Evolutionary conservation across 495 filamentous ascomycete genomes (phyloP), one percentile per base, ranked within the genome.

Genomic region (Darksidea phi): DNA sequence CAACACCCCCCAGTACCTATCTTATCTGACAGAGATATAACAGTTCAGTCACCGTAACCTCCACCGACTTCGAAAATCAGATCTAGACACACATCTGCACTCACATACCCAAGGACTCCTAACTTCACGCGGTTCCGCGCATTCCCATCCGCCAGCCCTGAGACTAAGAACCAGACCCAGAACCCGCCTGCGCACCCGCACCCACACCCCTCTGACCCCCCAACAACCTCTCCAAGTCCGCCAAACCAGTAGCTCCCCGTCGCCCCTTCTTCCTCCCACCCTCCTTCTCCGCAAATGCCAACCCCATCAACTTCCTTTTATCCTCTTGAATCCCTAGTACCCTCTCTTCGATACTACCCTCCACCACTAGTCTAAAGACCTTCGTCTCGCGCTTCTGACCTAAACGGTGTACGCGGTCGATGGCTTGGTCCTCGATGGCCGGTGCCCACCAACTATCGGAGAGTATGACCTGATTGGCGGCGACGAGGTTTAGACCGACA

Each of bases 391-490:
- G 78, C 54, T 79, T 92, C 74, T 97, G 92, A 1, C 92, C 92
- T 0, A 96, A 80, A 3, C 92, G 79, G 63, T 96, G 90, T 17
- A 96, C 92, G 0, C 92, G 85, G 69, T 97, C 92, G 1, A 96
- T 82, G 24, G 92, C 92, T 68, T 97, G 92, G 67, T 95, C 91
- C 72, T 97, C 92, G 59, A 96, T 92, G 0, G 90, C 91, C 0
- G 91, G 90, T 2, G 91, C 90, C 67, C 92, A 96, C 92, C 90
- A 96, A 45, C 82, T 86, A 69, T 97, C 92, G 0, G 84, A 80
- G 7, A 96, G 77, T 15, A 96, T 84, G 47, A 94, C 90, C 23
- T 92, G 91, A 55, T 92, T 91, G 1, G 92, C 93, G 0, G 89
- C 86, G 0, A 91, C 88, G 13, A 97, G 83, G 66, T 97, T 97